Base-by-base conservation (phyloP, 2,329 filamentous ascomycete genomes). In the Fusarium xyrophilum region DNA sequence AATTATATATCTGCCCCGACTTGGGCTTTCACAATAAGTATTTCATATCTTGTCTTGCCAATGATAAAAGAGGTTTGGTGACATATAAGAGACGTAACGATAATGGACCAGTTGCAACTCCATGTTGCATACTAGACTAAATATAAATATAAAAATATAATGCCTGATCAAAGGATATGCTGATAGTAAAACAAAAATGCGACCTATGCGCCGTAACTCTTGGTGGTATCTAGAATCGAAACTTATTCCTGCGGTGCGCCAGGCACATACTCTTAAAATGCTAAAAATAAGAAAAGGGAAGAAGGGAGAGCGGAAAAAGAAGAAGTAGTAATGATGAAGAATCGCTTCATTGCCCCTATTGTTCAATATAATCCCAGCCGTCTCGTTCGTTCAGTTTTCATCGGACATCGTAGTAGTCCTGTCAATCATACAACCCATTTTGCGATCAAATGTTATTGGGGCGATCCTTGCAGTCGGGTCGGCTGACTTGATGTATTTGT, bases 171-270 rank as follows among this genome's bases (percentile, higher is more conserved):
- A 67, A 46, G 28, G 50, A 53, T 47, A 51, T 63, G 55, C 52
- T 67, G 53, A 40, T 67, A 54, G 50, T 63, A 63, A 28, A 38
- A 63, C 50, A 42, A 62, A 60, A 58, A 25, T 25, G 56, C 40
- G 61, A 63, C 39, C 40, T 55, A 38, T 63, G 47, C 59, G 66
- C 53, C 53, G 38, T 69, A 68, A 53, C 47, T 69, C 60, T 48
- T 58, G 53, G 50, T 69, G 67, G 67, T 69, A 69, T 69, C 67
- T 69, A 69, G 67, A 69, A 69, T 69, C 46, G 63, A 69, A 68
- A 53, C 57, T 23, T 27, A 50, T 42, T 60, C 28, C 52, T 36
- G 28, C 38, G 21, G 66, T 69, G 67, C 67, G 33, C 67, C 67
- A 63, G 67, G 67, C 67, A 69, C 67, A 54, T 56, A 35, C 38